A percentile compares a stretch with the other conserved stretches of the same genome.
Conservation (phyloP, 2,329 filamentous ascomycete species). For the Whalleya microplaca region DNA sequence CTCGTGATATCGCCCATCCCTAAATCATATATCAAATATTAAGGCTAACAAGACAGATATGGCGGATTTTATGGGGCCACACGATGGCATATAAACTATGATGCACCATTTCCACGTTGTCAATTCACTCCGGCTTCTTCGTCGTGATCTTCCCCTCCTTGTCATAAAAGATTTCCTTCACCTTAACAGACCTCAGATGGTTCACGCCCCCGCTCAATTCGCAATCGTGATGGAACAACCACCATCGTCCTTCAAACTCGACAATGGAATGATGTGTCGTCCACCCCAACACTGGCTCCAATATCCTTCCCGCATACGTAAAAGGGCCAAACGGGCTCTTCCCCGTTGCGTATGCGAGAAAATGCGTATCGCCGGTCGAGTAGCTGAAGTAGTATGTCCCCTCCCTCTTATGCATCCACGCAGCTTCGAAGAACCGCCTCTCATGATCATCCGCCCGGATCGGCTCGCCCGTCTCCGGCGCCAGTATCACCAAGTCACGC, state of each 20-base stretch:
- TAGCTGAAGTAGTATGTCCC: slow-evolving; percentile 77
- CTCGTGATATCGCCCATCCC: too few relatives aligned
- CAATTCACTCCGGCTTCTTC: slow-evolving; percentile 36
- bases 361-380: slow-evolving; percentile 79
- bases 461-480: slow-evolving; percentile 60
- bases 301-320: slow-evolving; percentile 69
- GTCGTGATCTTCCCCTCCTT: slow-evolving; percentile 63
- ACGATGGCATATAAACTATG: too few relatives aligned
- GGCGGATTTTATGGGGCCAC: too few relatives aligned
- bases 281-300: slow-evolving; percentile 80
- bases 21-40: too few relatives aligned
- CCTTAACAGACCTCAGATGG: slow-evolving; percentile 74
- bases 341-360: slow-evolving; percentile 69
- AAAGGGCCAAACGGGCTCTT: slow-evolving; percentile 71
- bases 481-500: slow-evolving; percentile 66
- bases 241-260: slow-evolving; percentile 73
- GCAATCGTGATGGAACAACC: slow-evolving; percentile 77
- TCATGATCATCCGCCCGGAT: slow-evolving; percentile 71
- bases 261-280: slow-evolving; percentile 82
- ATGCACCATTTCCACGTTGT: neutral
- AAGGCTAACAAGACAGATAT: too few relatives aligned
- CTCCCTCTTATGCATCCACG: slow-evolving; percentile 76
- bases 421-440: slow-evolving; percentile 77
- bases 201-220: slow-evolving; percentile 69
- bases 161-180: slow-evolving; percentile 75